Percentiles rank a stretch among this genome's conserved stretches.
Conservation (phyloP, 192 early-diverging fungal genomes). For the Linnemannia exigua region DNA sequence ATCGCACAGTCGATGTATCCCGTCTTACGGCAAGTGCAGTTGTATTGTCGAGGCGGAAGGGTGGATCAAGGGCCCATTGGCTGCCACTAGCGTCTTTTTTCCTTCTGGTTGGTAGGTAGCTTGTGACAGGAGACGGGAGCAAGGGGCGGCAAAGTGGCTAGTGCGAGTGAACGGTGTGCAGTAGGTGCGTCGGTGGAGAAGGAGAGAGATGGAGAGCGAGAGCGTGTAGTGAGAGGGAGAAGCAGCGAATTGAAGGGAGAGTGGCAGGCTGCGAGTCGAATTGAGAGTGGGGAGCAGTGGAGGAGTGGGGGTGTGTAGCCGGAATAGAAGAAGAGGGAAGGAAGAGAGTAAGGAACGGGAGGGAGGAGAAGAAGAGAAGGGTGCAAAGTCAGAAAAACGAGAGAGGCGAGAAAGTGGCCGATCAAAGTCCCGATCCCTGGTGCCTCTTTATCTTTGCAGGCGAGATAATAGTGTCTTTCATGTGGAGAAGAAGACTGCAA, state of each 20-base stretch:
- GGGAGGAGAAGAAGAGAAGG: too few species aligned
- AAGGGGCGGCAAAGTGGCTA: not conserved
- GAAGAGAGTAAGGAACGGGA: too few species aligned
- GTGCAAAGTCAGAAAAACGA: not conserved
- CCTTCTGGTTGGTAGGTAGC: not conserved
- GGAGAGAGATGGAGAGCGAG: not conserved
- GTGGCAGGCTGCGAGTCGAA: not conserved
- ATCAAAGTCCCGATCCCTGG: not conserved
- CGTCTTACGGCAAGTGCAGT: too few species aligned
- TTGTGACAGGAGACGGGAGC: not conserved
- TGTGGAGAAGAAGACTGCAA: constrained; percentile 2
- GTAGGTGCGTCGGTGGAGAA: not conserved
- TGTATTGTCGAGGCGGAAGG: too few species aligned
- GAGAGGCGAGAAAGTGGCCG: not conserved
- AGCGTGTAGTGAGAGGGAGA: not conserved
- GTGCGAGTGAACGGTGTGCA: not conserved
- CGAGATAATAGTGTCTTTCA: not conserved
- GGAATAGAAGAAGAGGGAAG: too few species aligned
- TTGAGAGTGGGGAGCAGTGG: too few species aligned
- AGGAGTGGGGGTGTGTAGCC: too few species aligned
- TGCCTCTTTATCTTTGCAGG: not conserved
- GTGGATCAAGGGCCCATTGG: not conserved
- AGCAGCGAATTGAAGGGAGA: not conserved
- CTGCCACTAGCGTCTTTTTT: not conserved
- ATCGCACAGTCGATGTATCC: too few species aligned